phyloP scores from a whole-genome alignment of 2,329 filamentous ascomycete species.

The Alternaria ventricosa region DNA sequence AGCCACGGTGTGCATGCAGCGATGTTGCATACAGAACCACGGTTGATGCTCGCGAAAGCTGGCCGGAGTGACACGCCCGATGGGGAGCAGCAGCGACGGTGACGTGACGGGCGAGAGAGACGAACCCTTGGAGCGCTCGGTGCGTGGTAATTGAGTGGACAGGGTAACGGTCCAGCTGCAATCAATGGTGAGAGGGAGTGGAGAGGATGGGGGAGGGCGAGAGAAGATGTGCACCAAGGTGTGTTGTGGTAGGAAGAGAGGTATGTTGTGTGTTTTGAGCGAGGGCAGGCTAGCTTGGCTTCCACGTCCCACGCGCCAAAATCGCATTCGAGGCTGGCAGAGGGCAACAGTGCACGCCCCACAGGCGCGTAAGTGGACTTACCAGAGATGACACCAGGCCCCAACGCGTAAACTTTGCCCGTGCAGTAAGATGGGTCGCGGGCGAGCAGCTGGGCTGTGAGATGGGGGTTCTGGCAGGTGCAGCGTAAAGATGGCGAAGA shows the following conservation, averaged over 20 bases:
- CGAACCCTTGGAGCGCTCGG: constrained; percentile 38
- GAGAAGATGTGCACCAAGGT: constrained; percentile 42
- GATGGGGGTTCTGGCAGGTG: constrained; percentile 12
- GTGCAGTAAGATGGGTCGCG: constrained; percentile 1
- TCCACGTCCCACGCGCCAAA: constrained; percentile 38
- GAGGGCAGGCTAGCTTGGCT: constrained; percentile 31
- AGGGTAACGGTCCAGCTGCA: constrained; percentile 43
- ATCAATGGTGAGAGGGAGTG: constrained; percentile 31
- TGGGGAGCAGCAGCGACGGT: constrained; percentile 40
- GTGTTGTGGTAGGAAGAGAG: constrained; percentile 43
- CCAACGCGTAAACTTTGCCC: constrained; percentile 32
- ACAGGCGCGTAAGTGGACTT: constrained; percentile 42
- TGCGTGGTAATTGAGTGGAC: constrained; percentile 33
- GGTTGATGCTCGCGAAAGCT: constrained; percentile 35
- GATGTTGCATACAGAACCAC: constrained; percentile 31
- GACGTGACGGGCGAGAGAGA: constrained; percentile 40
- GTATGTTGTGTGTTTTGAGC: constrained; percentile 46
- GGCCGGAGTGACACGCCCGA: constrained; percentile 41
- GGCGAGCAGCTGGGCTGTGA: not conserved
- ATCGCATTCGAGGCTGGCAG: constrained; percentile 37
- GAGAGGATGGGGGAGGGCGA: constrained; percentile 27
- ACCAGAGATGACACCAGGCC: constrained; percentile 27
- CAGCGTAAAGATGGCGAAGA: constrained; percentile 14
- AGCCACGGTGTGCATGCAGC: constrained; percentile 24
- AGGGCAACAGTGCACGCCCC: constrained; percentile 38